Percentiles rank a stretch among this genome's conserved stretches.
Evolutionary conservation across 2,329 filamentous ascomycete species (phyloP).

Genomic region (Acephala macrosclerotiorum): DNA sequence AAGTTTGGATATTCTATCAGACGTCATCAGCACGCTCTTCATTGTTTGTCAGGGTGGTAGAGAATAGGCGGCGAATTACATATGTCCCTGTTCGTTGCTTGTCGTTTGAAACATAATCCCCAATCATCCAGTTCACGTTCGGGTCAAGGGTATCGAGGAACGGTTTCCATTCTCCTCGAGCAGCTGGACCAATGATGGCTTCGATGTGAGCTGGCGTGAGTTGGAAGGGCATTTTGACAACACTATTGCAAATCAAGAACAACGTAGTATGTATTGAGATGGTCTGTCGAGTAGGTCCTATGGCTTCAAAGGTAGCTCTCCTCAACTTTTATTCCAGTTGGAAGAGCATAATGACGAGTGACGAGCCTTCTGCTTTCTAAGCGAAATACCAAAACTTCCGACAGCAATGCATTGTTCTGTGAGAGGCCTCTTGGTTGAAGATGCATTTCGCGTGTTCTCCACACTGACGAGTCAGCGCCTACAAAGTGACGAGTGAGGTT

Average conservation of each 20-base stretch:
- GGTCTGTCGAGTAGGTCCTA: too few species aligned
- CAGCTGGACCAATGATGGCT: slow-evolving; percentile 19
- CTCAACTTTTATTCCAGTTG: neutral
- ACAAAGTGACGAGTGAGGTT: neutral
- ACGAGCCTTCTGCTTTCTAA: neutral
- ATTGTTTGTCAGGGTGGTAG: neutral
- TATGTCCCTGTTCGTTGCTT: neutral
- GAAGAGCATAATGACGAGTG: neutral
- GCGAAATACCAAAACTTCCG: neutral
- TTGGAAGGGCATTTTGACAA: slow-evolving; percentile 11
- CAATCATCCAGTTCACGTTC: slow-evolving; percentile 26
- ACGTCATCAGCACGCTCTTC: neutral
- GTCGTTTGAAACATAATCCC: neutral
- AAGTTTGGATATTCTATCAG: slow-evolving; percentile 15
- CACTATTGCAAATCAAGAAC: too few species aligned
- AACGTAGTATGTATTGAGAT: too few species aligned
- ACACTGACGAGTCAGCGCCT: neutral
- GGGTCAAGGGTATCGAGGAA: slow-evolving; percentile 25
- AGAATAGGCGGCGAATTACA: neutral
- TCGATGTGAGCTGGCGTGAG: slow-evolving; percentile 16
- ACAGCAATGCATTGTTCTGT: neutral
- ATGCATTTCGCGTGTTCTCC: neutral
- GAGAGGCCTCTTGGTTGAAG: neutral
- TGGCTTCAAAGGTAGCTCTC: neutral
- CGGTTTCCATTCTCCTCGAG: slow-evolving; percentile 15